A percentile compares a stretch with the other conserved stretches of the same genome.
These are phyloP conservation scores for Alternaria viburni DNA, from an alignment of 2,329 filamentous ascomycete genomes.

Conservation along the genomic window DNA sequence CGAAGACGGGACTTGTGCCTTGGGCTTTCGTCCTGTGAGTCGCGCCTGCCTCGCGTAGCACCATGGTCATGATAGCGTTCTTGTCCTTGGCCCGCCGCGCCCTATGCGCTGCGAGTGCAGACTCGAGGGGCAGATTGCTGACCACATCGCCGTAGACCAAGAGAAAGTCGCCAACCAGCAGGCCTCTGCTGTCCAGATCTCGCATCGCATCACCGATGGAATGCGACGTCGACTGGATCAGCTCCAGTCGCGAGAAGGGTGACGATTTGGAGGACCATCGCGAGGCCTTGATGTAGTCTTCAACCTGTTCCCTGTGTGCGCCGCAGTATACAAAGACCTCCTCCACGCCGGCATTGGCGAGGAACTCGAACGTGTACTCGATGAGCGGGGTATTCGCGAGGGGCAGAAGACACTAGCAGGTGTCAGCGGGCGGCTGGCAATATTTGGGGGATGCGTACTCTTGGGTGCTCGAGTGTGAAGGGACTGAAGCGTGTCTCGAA, in stretches of 20 bases:
- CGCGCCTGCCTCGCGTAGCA: conserved; percentile 78
- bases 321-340: conserved; percentile 93
- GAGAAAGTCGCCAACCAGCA: conserved; percentile 90
- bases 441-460: conserved; percentile 63
- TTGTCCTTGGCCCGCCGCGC: conserved; percentile 82
- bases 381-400: conserved; percentile 93
- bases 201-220: conserved; percentile 94
- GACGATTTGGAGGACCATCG: conserved; percentile 76
- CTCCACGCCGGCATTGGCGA: conserved; percentile 93
- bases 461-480: conserved; percentile 85
- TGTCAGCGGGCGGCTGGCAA: conserved; percentile 26
- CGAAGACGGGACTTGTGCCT: conserved; percentile 79
- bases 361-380: conserved; percentile 96
- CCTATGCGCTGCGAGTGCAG: conserved; percentile 77
- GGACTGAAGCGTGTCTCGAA: conserved; percentile 92
- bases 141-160: conserved; percentile 92
- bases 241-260: conserved; percentile 80
- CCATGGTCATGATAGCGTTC: conserved; percentile 97
- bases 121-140: conserved; percentile 85
- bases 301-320: conserved; percentile 83
- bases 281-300: conserved; percentile 81
- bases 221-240: conserved; percentile 84
- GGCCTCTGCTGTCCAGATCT: conserved; percentile 83
- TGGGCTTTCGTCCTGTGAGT: conserved; percentile 79
- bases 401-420: conserved; percentile 80